Evolutionary conservation across 345 rosid genomes (phyloP), one percentile per base, ranked within the genome.

Genomic region (Salix brachista): DNA sequence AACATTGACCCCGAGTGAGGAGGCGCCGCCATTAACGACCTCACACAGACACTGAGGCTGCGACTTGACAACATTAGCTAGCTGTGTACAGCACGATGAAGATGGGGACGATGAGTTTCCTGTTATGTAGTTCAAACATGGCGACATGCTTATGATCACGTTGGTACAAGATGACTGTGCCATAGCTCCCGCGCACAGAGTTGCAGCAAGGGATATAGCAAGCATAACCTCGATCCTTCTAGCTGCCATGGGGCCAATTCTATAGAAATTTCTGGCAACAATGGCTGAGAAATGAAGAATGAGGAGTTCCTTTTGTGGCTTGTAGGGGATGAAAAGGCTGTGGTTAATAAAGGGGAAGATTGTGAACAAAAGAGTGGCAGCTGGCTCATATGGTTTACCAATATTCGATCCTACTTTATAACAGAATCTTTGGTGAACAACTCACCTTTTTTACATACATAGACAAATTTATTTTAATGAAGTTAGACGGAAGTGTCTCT

Each of bases 21-120:
- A 77, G 70, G 71, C 74, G 26, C 79, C 78, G 0, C 86, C 83
- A 18, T 54, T 78, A 11, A 83, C 30, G 28, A 80, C 83, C 56
- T 61, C 71, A 23, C 86, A 83, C 2, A 83, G 67, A 78, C 86
- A 83, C 52, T 70, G 81, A 8, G 83, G 83, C 60, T 77, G 74
- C 60, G 83, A 65, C 30, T 21, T 48, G 18, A 77, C 81, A 2
- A 62, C 77, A 64, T 18, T 80, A 8, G 79, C 66, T 4, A 83
- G 80, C 77, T 74, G 75, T 14, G 83, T 65, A 58, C 86, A 83
- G 21, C 86, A 83, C 4, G 83, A 72, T 1, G 83, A 62, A 19
- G 86, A 74, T 0, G 86, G 83, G n/a, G 48, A 44, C 7, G 81
- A 58, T 25, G 86, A 74, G 71, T 77, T 83, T 62, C 83, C 77